A percentile compares a stretch with the other conserved stretches of the same genome.
phyloP scores from a whole-genome alignment of 2,329 filamentous ascomycete genomes.

The Neonectria magnoliae region DNA sequence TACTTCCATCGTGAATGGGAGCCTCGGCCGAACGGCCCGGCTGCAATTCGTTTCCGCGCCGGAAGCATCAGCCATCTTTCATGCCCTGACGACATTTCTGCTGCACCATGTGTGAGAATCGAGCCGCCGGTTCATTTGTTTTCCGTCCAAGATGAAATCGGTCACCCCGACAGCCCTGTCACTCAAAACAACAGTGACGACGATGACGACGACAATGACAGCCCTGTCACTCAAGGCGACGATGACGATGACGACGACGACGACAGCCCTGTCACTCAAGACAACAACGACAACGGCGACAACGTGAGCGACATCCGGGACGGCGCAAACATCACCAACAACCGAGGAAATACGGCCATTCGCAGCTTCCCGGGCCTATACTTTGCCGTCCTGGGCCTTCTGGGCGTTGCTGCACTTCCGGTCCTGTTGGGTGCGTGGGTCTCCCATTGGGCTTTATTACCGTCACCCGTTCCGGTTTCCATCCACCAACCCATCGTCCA shows the following conservation, averaged over 20 bases:
- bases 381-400: neutral
- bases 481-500: neutral
- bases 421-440: neutral
- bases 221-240: no score
- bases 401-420: no score
- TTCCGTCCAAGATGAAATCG: neutral
- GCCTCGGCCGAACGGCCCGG: neutral
- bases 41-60: neutral
- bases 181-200: no score
- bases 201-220: neutral
- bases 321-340: neutral
- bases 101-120: neutral
- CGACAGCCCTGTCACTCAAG: no score
- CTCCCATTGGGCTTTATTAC: neutral
- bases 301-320: neutral
- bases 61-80: neutral
- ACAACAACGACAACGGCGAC: neutral
- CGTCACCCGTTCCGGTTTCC: neutral
- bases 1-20: neutral
- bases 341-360: neutral
- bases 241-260: no score
- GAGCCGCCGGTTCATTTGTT: neutral
- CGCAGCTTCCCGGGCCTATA: neutral
- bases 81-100: neutral
- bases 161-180: no score